Base-by-base conservation (phyloP, 768 basidiomycete species). In the Lactarius vividus region DNA sequence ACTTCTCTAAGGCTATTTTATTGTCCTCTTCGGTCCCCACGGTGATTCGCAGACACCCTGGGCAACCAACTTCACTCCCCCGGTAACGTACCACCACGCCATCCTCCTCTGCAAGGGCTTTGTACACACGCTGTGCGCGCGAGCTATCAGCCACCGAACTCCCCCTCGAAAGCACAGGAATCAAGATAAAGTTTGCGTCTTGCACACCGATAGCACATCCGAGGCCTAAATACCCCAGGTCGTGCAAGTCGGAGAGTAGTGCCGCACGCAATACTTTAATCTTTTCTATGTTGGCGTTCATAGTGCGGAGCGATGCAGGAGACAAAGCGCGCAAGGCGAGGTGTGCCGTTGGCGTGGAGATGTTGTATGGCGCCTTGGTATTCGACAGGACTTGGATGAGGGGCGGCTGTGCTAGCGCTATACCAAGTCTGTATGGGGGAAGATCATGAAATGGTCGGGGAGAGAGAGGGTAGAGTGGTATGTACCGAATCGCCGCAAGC, bases 341-440 rank as follows among this genome's bases (percentile, higher is more conserved):
- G 33, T 85, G 77, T 15, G 96, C 93, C 7, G 94, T 94, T 0
- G 95, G 95, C 0, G 89, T 84, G 18, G 95, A 96, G 70, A 99
- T 87, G 76, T 97, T 98, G 80, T 98, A 99, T 0, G 97, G 97
- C 0, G 96, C 97, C 75, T 99, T 99, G 31, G 96, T 91, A 75
- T 98, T 98, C 65, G 87, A 85, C 61, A 98, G 85, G 68, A 98
- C 83, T 71, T 94, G 96, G 54, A 98, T 90, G 15, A 99, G 79
- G 0, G 92, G 87, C 0, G 94, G 94, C 66, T 95, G 91, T 6
- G 94, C 92, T 62, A 98, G 79, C 0, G 94, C 93, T 55, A 96
- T 85, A 0, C 97, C 97, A 31, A 99, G 81, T 56, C 94, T 97
- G 73, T n/a, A 15, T 18, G 46, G 16, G 52, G 23, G 68, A 20